A percentile compares a stretch with the other conserved stretches of the same genome.
Evolutionary conservation across 768 basidiomycete species (phyloP).

Genomic region (Cyathus striatus): DNA sequence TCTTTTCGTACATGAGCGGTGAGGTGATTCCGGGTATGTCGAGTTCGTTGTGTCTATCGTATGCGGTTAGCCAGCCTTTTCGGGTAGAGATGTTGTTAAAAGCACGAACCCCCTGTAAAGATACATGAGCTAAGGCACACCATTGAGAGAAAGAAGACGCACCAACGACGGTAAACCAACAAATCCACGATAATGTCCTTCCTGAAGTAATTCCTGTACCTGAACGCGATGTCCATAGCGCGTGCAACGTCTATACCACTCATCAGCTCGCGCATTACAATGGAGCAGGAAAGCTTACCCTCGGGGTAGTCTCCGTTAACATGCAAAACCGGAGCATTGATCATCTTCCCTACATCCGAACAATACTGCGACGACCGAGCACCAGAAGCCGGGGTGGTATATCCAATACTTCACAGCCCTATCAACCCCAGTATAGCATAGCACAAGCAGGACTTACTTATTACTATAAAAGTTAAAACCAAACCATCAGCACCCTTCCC

Average conservation of each 20-base stretch:
- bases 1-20: conserved; percentile 89
- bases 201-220: conserved; percentile 81
- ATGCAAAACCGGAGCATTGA: conserved; percentile 83
- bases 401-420: conserved; percentile 66
- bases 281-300: conserved; percentile 34
- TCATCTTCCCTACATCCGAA: conserved; percentile 86
- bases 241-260: conserved; percentile 62
- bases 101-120: conserved; percentile 37
- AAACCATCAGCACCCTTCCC: conserved; percentile 3
- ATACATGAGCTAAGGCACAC: no score
- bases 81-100: neutral
- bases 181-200: conserved; percentile 91
- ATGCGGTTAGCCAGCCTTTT: neutral
- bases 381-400: conserved; percentile 82
- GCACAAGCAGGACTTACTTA: conserved; percentile 34
- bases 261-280: neutral
- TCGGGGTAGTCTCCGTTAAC: conserved; percentile 92
- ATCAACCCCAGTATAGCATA: neutral
- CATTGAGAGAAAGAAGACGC: conserved; percentile 14
- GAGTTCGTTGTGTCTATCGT: conserved; percentile 76
- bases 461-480: conserved; percentile 33
- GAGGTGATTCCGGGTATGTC: conserved; percentile 85
- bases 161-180: conserved; percentile 85
- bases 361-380: conserved; percentile 86
- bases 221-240: conserved; percentile 85